phyloP scores from a whole-genome alignment of 129 eudicot species.

The Glebionis coronaria region DNA sequence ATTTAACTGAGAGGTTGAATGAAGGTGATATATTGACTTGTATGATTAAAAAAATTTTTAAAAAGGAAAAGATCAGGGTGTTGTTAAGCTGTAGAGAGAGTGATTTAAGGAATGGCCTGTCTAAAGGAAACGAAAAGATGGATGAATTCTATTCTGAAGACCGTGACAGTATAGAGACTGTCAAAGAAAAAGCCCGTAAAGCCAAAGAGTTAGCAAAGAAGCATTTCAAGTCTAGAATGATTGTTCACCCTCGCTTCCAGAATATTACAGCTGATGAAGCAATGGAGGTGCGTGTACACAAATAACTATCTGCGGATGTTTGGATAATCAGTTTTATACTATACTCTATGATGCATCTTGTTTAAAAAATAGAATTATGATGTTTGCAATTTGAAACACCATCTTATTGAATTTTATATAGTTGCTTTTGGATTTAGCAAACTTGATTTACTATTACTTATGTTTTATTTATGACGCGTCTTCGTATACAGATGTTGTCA shows the following conservation, averaged over 20 bases:
- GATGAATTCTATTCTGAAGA: constrained; percentile 85
- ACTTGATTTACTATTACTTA: too few species aligned
- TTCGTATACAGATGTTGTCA: constrained; percentile 46
- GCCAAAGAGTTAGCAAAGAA: constrained; percentile 85
- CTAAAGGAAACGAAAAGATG: constrained; percentile 31
- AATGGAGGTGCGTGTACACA: constrained; percentile 52
- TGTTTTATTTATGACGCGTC: too few species aligned
- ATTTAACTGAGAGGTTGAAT: constrained; percentile 70
- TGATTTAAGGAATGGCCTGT: constrained; percentile 57
- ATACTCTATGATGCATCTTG: background rate
- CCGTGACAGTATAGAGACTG: constrained; percentile 41
- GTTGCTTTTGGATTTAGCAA: too few species aligned
- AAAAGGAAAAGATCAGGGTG: constrained; percentile 50
- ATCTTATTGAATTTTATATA: too few species aligned
- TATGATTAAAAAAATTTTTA: constrained; percentile 53
- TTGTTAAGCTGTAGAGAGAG: constrained; percentile 65
- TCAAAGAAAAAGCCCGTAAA: constrained; percentile 64
- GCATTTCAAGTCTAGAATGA: constrained; percentile 86
- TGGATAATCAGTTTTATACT: background rate
- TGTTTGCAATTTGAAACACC: too few species aligned
- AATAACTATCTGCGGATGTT: too few species aligned
- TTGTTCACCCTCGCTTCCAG: constrained; percentile 91
- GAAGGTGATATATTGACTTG: constrained; percentile 89
- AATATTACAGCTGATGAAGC: constrained; percentile 93
- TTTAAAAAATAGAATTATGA: too few species aligned